These are phyloP conservation scores for Lasiodiplodia sp. DNA, from an alignment of 2,329 filamentous ascomycete species.

Conservation along the genomic window DNA sequence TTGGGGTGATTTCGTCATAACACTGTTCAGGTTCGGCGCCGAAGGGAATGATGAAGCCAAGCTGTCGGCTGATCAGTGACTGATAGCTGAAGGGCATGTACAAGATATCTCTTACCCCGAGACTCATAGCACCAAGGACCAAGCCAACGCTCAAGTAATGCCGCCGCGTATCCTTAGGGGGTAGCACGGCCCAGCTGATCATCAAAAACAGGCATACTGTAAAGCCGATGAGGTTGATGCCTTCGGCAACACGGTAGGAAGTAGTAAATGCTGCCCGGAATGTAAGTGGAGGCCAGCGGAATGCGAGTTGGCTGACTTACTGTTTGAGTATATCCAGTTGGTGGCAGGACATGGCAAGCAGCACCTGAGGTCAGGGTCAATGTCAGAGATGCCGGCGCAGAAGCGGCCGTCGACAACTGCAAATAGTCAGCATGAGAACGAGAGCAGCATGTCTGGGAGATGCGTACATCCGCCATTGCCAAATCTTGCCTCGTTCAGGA, in stretches of 20 bases:
- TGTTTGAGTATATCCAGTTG: constrained; percentile 73
- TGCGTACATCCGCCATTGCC: constrained; percentile 71
- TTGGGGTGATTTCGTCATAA: constrained; percentile 87
- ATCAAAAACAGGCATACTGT: constrained; percentile 78
- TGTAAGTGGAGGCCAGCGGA: constrained; percentile 31
- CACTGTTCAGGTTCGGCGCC: constrained; percentile 82
- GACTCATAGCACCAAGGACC: constrained; percentile 74
- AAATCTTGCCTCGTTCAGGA: constrained; percentile 70
- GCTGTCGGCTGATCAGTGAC: constrained; percentile 55
- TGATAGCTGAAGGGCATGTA: constrained; percentile 29
- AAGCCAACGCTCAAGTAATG: constrained; percentile 94
- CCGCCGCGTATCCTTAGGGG: constrained; percentile 86
- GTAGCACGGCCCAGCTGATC: constrained; percentile 79
- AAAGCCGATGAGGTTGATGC: constrained; percentile 79
- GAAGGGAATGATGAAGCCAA: constrained; percentile 90
- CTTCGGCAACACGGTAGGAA: constrained; percentile 75
- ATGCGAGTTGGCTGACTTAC: constrained; percentile 48
- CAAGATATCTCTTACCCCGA: constrained; percentile 69
- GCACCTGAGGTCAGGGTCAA: constrained; percentile 66
- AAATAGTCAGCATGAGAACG: constrained; percentile 40
- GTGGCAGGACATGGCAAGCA: constrained; percentile 91
- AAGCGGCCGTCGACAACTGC: constrained; percentile 65
- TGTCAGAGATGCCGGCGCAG: constrained; percentile 56
- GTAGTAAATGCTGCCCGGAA: constrained; percentile 55
- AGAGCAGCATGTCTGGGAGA: constrained; percentile 11